phyloP scores from a whole-genome alignment of 1,284 basidiomycete genomes.

The Caloboletus inedulis region DNA sequence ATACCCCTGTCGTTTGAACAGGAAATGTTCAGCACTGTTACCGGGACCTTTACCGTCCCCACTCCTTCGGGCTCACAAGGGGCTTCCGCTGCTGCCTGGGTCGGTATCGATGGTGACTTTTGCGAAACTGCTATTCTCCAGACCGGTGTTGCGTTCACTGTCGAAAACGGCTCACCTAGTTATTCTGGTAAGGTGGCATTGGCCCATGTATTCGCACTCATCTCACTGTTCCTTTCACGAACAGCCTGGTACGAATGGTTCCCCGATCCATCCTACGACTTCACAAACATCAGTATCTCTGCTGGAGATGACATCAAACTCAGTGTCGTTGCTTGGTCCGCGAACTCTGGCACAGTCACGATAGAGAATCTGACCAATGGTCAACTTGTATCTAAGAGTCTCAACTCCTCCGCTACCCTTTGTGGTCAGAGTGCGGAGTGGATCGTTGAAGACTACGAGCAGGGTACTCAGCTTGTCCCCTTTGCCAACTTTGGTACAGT shows the following conservation, averaged over 20 bases:
- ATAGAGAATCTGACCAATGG: slow-evolving; percentile 16
- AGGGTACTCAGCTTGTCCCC: neutral
- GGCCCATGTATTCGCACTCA: too few species aligned
- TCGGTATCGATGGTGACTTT: slow-evolving; percentile 12
- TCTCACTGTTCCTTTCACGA: neutral
- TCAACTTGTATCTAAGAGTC: neutral
- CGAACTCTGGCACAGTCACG: neutral
- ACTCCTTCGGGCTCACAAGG: neutral
- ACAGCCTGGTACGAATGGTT: slow-evolving; percentile 16
- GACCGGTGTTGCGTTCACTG: neutral
- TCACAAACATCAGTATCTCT: slow-evolving; percentile 4
- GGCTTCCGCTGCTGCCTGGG: neutral
- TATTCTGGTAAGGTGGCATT: slow-evolving; percentile 11
- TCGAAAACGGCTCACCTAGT: neutral
- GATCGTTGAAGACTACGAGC: slow-evolving; percentile 12
- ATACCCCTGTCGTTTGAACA: neutral
- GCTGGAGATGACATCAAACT: slow-evolving; percentile 13
- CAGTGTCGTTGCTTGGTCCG: neutral
- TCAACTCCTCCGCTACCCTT: slow-evolving; percentile 4
- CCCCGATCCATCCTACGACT: neutral
- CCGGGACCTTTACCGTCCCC: slow-evolving; percentile 12
- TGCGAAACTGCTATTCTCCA: slow-evolving; percentile 4
- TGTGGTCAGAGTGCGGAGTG: slow-evolving; percentile 14
- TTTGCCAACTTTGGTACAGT: slow-evolving; percentile 14
- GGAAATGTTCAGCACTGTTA: slow-evolving; percentile 7